Evolutionary conservation across 306 rosid genomes (phyloP).

Genomic region (Dryas drummondii): DNA sequence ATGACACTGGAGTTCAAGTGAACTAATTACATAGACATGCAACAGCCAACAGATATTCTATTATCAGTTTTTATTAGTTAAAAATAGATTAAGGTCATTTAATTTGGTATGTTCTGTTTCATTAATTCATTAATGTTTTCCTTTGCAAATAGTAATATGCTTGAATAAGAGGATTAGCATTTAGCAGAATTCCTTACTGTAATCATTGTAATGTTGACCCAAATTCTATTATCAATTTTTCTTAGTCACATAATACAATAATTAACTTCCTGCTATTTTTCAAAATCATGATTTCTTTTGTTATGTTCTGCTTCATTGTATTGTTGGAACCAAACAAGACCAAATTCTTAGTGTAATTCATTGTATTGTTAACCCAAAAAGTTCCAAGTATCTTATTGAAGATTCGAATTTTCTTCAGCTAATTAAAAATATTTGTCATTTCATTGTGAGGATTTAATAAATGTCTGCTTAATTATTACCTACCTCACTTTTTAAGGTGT

Average conservation of each 20-base stretch:
- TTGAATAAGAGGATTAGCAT: no score
- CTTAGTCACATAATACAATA: neutral
- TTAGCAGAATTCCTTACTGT: no score
- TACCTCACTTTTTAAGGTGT: neutral
- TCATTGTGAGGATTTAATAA: neutral
- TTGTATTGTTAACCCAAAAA: no score
- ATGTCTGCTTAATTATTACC: neutral
- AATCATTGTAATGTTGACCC: no score
- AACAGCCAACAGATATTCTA: neutral
- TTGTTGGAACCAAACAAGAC: no score
- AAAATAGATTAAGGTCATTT: neutral
- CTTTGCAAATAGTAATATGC: no score
- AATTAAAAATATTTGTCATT: neutral
- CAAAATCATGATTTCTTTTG: neutral
- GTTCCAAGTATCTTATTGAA: no score
- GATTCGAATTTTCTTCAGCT: neutral
- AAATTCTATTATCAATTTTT: neutral
- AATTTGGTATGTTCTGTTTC: no score
- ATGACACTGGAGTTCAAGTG: conserved; percentile 87
- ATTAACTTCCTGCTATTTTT: no score
- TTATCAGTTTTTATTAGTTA: neutral
- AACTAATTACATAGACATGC: conserved; percentile 31
- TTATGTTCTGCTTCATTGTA: neutral
- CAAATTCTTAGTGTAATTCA: no score
- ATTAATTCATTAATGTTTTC: no score